Conservation (phyloP, 768 basidiomycete species). For the Pleurotus tuber-regium region DNA sequence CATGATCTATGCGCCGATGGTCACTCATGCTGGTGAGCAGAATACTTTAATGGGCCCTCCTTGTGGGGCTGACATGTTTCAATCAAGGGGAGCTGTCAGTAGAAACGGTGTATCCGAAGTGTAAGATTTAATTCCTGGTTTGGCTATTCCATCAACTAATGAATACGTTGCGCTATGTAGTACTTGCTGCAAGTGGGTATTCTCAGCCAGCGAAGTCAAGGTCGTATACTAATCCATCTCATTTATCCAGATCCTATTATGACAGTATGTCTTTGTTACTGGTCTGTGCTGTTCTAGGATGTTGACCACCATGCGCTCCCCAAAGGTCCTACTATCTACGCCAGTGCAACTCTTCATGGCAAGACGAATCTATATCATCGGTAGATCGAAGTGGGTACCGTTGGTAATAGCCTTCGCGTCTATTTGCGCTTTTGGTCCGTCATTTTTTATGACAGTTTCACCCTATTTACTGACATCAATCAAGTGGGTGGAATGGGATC, state of each 20-base stretch:
- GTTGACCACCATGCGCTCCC: background rate
- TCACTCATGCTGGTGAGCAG: slow-evolving; percentile 12
- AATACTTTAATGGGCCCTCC: too few species aligned
- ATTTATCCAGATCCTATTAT: slow-evolving; percentile 27
- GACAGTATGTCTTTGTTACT: slow-evolving; percentile 22
- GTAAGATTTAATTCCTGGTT: slow-evolving; percentile 18
- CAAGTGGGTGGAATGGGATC: background rate
- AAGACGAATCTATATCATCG: background rate
- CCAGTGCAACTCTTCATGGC: slow-evolving; percentile 9
- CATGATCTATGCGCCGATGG: slow-evolving; percentile 17
- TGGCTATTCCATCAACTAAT: background rate
- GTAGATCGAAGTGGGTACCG: background rate
- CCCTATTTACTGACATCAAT: background rate
- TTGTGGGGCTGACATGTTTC: too few species aligned
- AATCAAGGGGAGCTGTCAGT: slow-evolving; percentile 10
- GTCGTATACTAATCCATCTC: background rate
- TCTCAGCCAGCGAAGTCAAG: background rate
- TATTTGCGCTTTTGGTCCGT: background rate
- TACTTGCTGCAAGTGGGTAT: slow-evolving; percentile 28
- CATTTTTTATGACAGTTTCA: background rate
- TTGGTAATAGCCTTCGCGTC: background rate
- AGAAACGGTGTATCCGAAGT: slow-evolving; percentile 22
- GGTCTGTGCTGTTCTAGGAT: background rate
- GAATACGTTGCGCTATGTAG: slow-evolving; percentile 14
- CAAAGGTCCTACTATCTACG: slow-evolving; percentile 6